These are phyloP conservation scores for Candida dajiaensis DNA, from an alignment of 805 yeast genomes.

Conservation along the genomic window DNA sequence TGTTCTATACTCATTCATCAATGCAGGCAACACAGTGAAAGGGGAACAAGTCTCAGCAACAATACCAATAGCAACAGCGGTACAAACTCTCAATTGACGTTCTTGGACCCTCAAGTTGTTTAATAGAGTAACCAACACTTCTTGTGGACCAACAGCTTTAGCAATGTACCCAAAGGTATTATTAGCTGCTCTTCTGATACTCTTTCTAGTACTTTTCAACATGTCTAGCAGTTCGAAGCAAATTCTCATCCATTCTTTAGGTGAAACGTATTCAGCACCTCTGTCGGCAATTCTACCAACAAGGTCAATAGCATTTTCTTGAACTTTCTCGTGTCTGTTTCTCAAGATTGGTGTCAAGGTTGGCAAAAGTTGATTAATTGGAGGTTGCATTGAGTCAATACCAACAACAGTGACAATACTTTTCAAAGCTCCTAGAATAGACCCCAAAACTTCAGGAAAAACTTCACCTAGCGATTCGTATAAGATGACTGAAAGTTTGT, in stretches of 20 bases:
- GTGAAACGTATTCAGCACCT: conserved; percentile 77
- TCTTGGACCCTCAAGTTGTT: conserved; percentile 89
- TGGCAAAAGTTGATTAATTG: conserved; percentile 76
- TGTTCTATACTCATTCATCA: conserved; percentile 90
- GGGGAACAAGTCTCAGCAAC: conserved; percentile 93
- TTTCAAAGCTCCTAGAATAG: conserved; percentile 67
- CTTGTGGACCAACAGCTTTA: conserved; percentile 92
- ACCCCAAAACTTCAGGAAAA: conserved; percentile 88
- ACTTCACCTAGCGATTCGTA: conserved; percentile 93
- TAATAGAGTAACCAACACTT: conserved; percentile 76
- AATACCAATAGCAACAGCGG: conserved; percentile 96
- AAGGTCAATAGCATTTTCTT: conserved; percentile 69
- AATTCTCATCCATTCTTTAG: conserved; percentile 96
- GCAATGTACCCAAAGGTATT: conserved; percentile 89
- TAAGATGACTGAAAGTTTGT: conserved; percentile 65
- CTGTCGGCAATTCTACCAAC: conserved; percentile 78
- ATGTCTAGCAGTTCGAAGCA: conserved; percentile 87
- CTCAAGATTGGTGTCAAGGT: conserved; percentile 86
- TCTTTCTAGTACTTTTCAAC: conserved; percentile 72
- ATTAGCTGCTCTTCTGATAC: conserved; percentile 80
- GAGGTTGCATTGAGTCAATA: conserved; percentile 63
- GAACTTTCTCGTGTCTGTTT: conserved; percentile 87
- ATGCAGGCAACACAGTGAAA: conserved; percentile 86
- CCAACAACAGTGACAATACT: conserved; percentile 58
- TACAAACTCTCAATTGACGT: conserved; percentile 92